phyloP scores from a whole-genome alignment of 2,329 filamentous ascomycete species.

The Diaporthe capsici region DNA sequence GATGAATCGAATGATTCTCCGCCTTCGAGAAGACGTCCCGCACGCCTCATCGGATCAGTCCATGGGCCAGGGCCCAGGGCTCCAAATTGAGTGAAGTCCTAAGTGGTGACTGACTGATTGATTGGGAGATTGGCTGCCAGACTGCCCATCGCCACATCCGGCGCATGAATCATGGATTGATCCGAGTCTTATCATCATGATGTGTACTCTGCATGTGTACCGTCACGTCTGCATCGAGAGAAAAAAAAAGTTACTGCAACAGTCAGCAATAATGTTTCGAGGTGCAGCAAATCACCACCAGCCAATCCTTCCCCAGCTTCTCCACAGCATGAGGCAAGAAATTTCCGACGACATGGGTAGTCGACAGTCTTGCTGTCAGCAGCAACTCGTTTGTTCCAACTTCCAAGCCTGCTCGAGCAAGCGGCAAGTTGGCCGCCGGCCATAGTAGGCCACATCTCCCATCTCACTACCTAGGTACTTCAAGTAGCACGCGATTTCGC shows the following conservation, averaged over 20 bases:
- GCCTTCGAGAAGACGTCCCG: slow-evolving; percentile 28
- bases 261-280: slow-evolving; percentile 19
- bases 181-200: slow-evolving; percentile 11
- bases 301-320: slow-evolving; percentile 28
- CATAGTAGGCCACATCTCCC: neutral
- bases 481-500: neutral
- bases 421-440: neutral
- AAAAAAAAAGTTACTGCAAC: neutral
- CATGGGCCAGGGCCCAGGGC: slow-evolving; percentile 9
- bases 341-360: slow-evolving; percentile 25
- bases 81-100: neutral
- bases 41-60: slow-evolving; percentile 15
- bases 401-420: neutral
- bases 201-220: neutral
- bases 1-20: slow-evolving; percentile 20
- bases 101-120: neutral
- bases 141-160: neutral
- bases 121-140: neutral
- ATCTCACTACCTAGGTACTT: neutral
- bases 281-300: slow-evolving; percentile 21
- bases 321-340: slow-evolving; percentile 28
- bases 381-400: neutral
- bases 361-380: slow-evolving; percentile 5
- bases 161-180: slow-evolving; percentile 17
- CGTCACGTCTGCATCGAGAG: neutral